Percentiles rank a stretch among this genome's conserved stretches.
Conservation (phyloP, 768 basidiomycete genomes). For the Glaciozyma martinii region DNA sequence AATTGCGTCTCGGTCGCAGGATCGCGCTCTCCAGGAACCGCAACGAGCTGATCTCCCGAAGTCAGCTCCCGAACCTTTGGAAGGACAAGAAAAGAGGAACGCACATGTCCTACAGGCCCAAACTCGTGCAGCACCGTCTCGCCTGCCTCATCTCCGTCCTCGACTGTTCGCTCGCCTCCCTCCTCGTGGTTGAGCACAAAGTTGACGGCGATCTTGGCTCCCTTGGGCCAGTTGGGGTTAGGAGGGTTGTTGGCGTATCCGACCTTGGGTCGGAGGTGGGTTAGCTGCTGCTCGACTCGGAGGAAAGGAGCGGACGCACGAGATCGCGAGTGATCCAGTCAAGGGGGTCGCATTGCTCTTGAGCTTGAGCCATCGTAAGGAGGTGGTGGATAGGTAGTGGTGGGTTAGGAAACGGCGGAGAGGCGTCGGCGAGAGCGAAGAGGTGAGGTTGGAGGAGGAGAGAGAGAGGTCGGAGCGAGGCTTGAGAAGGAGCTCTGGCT, state of each 20-base stretch:
- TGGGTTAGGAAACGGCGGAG: neutral
- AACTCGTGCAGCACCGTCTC: conserved; percentile 12
- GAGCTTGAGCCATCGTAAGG: neutral
- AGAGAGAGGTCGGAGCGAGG: no score
- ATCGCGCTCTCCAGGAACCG: conserved; percentile 2
- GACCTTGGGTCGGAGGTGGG: neutral
- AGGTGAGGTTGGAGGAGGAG: no score
- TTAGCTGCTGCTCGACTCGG: neutral
- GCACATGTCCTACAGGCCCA: conserved; percentile 1
- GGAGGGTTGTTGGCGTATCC: conserved; percentile 2
- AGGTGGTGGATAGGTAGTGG: neutral
- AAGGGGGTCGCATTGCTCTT: neutral
- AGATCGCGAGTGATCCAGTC: conserved; percentile 11
- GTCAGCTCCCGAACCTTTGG: neutral
- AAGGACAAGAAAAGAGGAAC: neutral
- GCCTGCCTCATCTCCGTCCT: conserved; percentile 17
- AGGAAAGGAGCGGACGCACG: neutral
- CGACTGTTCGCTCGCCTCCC: conserved; percentile 28
- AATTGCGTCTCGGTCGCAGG: conserved; percentile 25
- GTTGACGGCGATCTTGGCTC: conserved; percentile 29
- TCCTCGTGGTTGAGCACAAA: conserved; percentile 24
- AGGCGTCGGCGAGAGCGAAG: no score
- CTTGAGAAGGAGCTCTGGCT: no score
- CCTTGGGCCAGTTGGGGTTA: conserved; percentile 17
- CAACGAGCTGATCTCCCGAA: neutral